Evolutionary conservation across 2,329 filamentous ascomycete genomes (phyloP).

Genomic region (Sclerotinia minor): DNA sequence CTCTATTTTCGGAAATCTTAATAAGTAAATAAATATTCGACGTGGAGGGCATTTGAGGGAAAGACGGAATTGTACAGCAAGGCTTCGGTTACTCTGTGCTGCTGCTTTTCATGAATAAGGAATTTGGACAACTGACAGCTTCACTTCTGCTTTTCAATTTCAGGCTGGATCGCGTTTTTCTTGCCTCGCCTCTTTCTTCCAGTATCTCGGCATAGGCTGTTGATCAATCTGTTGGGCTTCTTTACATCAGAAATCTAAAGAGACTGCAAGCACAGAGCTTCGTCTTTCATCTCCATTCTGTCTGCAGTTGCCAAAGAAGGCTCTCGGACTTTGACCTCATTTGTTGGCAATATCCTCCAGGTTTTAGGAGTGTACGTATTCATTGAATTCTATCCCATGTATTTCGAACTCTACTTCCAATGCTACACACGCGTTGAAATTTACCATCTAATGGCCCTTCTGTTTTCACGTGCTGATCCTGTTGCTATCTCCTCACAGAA

Average conservation of each 20-base stretch:
- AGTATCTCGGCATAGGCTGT: conserved; percentile 21
- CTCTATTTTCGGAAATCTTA: not conserved
- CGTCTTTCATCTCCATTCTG: conserved; percentile 52
- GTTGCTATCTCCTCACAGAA: conserved; percentile 38
- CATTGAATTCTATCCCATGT: conserved; percentile 42
- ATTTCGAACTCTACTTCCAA: conserved; percentile 34
- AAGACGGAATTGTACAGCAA: conserved; percentile 19
- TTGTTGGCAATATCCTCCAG: conserved; percentile 37
- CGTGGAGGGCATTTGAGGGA: conserved; percentile 9
- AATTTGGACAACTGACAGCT: conserved; percentile 22
- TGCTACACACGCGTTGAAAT: conserved; percentile 28
- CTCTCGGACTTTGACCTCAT: conserved; percentile 40
- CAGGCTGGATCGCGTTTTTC: conserved; percentile 21
- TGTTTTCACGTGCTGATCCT: conserved; percentile 42
- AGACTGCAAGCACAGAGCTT: conserved; percentile 65
- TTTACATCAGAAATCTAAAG: conserved; percentile 33
- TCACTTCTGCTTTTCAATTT: conserved; percentile 24
- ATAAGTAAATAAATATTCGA: not conserved
- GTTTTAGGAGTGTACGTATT: conserved; percentile 44
- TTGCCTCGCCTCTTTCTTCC: conserved; percentile 19
- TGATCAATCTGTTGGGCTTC: conserved; percentile 24
- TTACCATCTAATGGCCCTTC: conserved; percentile 20
- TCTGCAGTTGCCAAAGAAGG: conserved; percentile 42
- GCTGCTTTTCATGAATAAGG: conserved; percentile 20
- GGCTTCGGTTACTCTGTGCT: conserved; percentile 17